Percentiles rank a stretch among this genome's conserved stretches.
Conservation (phyloP, 2,329 filamentous ascomycete genomes). For the Parascedosporium putredinis region DNA sequence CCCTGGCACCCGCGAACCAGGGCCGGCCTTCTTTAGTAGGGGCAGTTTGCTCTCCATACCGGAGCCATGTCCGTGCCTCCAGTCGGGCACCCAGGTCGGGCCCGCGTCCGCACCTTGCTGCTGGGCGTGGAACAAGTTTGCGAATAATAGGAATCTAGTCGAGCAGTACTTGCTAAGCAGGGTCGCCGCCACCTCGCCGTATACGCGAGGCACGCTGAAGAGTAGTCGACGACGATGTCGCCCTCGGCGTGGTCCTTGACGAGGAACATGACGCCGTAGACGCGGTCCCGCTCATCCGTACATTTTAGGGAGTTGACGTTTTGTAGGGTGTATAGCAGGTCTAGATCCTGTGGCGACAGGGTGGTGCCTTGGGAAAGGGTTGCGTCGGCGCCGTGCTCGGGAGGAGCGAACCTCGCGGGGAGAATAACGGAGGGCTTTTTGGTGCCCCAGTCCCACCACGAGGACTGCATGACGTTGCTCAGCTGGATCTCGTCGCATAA, state of each 20-base stretch:
- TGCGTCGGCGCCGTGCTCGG: neutral
- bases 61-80: neutral
- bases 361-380: neutral
- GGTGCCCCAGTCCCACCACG: neutral
- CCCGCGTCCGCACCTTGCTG: neutral
- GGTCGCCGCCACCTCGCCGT: neutral
- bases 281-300: neutral
- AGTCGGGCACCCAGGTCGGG: neutral
- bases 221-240: neutral
- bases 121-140: neutral
- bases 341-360: neutral
- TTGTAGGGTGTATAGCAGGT: constrained; percentile 1
- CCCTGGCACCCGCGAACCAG: neutral
- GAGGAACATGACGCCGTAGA: neutral
- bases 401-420: neutral
- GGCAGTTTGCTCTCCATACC: neutral
- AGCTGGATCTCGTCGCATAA: neutral
- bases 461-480: neutral
- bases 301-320: neutral
- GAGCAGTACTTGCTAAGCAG: neutral
- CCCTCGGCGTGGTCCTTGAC: neutral
- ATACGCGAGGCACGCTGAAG: neutral
- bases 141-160: neutral
- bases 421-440: neutral
- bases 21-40: neutral